phyloP scores from a whole-genome alignment of 192 early-diverging fungal genomes.

The Coemansia sp. region DNA sequence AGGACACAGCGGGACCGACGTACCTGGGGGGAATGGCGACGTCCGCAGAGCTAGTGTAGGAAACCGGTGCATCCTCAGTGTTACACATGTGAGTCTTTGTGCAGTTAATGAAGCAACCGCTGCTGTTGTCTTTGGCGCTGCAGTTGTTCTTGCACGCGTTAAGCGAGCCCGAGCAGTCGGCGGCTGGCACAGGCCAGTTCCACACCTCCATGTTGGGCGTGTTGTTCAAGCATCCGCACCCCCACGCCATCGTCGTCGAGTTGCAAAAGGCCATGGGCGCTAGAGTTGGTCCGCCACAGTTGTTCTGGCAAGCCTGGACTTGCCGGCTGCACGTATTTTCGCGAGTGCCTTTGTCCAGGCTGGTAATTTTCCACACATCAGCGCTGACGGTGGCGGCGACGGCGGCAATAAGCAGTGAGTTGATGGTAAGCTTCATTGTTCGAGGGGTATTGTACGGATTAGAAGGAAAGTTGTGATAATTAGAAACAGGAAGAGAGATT shows the following conservation, averaged over 20 bases:
- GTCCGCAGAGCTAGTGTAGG: slow-evolving; percentile 38
- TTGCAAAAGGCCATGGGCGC: slow-evolving; percentile 57
- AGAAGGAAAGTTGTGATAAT: background rate
- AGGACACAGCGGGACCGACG: slow-evolving; percentile 46
- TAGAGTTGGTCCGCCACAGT: slow-evolving; percentile 46
- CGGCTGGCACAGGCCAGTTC: slow-evolving; percentile 51
- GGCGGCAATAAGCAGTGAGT: slow-evolving; percentile 21
- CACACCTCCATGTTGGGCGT: slow-evolving; percentile 46
- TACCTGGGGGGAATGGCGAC: slow-evolving; percentile 20
- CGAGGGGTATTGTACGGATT: no score
- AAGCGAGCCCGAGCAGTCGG: slow-evolving; percentile 45
- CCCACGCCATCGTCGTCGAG: slow-evolving; percentile 55
- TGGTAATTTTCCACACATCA: slow-evolving; percentile 46
- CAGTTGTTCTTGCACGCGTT: slow-evolving; percentile 40
- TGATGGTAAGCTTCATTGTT: slow-evolving; percentile 35
- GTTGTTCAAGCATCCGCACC: slow-evolving; percentile 50
- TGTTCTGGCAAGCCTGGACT: slow-evolving; percentile 48
- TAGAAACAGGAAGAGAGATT: background rate
- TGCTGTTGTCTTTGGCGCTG: slow-evolving; percentile 18
- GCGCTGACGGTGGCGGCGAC: slow-evolving; percentile 13
- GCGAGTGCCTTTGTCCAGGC: slow-evolving; percentile 26
- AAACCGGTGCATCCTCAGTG: slow-evolving; percentile 47
- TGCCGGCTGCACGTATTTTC: slow-evolving; percentile 42
- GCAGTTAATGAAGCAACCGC: slow-evolving; percentile 36
- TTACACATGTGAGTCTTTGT: slow-evolving; percentile 43